Evolutionary conservation across 2,329 filamentous ascomycete genomes (phyloP).

Genomic region (Fusarium subtropicale): DNA sequence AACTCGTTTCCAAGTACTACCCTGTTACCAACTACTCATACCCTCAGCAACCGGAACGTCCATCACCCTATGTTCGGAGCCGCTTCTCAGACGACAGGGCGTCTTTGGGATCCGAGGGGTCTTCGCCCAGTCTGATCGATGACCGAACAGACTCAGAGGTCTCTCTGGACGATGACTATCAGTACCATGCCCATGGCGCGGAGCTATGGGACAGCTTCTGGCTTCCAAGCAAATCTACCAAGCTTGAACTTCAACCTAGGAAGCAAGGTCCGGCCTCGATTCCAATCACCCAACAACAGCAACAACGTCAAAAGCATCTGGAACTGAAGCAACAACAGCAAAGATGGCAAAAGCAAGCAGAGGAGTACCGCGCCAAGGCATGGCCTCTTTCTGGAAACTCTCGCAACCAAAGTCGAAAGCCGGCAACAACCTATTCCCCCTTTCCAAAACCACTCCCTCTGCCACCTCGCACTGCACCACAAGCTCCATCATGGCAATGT

Average conservation of each 20-base stretch:
- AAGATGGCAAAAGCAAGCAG: slow-evolving; percentile 26
- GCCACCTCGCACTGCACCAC: slow-evolving; percentile 49
- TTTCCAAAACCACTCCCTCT: slow-evolving; percentile 55
- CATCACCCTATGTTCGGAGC: slow-evolving; percentile 40
- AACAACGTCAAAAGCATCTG: slow-evolving; percentile 15
- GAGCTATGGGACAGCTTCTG: slow-evolving; percentile 67
- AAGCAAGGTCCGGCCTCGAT: slow-evolving; percentile 51
- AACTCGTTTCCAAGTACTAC: slow-evolving; percentile 55
- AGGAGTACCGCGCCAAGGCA: slow-evolving; percentile 44
- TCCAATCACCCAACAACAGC: slow-evolving; percentile 46
- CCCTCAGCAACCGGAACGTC: slow-evolving; percentile 48
- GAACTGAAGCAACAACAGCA: slow-evolving; percentile 13
- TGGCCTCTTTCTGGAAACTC: slow-evolving; percentile 47
- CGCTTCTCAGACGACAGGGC: slow-evolving; percentile 50
- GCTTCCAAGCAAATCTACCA: slow-evolving; percentile 44
- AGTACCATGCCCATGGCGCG: slow-evolving; percentile 58
- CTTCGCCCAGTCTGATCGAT: slow-evolving; percentile 62
- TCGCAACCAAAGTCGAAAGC: slow-evolving; percentile 38
- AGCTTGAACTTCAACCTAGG: slow-evolving; percentile 29
- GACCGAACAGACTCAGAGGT: slow-evolving; percentile 63
- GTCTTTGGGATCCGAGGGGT: slow-evolving; percentile 60
- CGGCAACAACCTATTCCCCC: slow-evolving; percentile 54
- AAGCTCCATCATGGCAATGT: slow-evolving; percentile 47
- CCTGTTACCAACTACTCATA: slow-evolving; percentile 58
- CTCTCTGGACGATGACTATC: slow-evolving; percentile 63